Conservation (phyloP, 2,329 filamentous ascomycete species). For the Epichloe gansuensis region DNA sequence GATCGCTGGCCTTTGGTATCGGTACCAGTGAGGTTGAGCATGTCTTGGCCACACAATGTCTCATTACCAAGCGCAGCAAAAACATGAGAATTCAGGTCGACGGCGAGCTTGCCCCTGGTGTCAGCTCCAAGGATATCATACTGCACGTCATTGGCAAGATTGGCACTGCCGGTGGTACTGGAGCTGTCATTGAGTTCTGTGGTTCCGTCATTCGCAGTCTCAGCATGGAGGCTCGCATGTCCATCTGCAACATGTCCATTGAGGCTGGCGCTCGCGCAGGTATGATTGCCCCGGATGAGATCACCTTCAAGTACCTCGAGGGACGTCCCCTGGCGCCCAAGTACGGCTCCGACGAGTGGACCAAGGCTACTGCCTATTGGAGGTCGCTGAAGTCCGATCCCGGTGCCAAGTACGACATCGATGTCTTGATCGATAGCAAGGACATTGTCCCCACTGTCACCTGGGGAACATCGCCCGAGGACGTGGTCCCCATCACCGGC, state of each 20-base stretch:
- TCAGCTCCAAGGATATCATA: constrained; percentile 92
- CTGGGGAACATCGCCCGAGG: constrained; percentile 95
- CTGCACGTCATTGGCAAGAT: constrained; percentile 88
- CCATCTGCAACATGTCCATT: constrained; percentile 99
- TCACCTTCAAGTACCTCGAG: constrained; percentile 91
- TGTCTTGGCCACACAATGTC: constrained; percentile 88
- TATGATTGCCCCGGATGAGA: constrained; percentile 92
- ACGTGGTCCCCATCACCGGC: constrained; percentile 88
- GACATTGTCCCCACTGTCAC: constrained; percentile 90
- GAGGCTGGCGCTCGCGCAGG: constrained; percentile 91
- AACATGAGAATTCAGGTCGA: constrained; percentile 98
- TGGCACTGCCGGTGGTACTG: constrained; percentile 88
- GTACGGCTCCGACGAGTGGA: constrained; percentile 76
- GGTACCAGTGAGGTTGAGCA: constrained; percentile 98
- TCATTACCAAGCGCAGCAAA: constrained; percentile 91
- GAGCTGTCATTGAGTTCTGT: constrained; percentile 93
- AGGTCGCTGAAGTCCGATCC: constrained; percentile 71
- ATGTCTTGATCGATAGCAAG: constrained; percentile 81
- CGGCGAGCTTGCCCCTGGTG: constrained; percentile 76
- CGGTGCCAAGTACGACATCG: constrained; percentile 80
- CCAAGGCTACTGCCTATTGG: constrained; percentile 82
- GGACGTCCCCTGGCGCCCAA: constrained; percentile 80
- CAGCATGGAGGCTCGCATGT: constrained; percentile 97
- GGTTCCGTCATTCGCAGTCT: constrained; percentile 81
- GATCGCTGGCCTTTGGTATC: constrained; percentile 89